These are phyloP conservation scores for Sequoia sempervirens DNA, from an alignment of 75 land plant species.

Conservation along the genomic window DNA sequence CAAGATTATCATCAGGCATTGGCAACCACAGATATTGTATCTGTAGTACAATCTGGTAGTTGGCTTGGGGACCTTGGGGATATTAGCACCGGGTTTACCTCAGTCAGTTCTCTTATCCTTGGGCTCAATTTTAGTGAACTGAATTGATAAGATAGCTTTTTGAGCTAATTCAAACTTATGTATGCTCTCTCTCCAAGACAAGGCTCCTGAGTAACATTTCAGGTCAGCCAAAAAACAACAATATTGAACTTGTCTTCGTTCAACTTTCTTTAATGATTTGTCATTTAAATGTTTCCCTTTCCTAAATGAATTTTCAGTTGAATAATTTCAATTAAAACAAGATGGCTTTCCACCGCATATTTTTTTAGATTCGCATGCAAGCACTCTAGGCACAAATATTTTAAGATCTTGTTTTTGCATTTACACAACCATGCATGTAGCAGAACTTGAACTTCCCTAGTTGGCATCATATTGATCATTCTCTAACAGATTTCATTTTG, in stretches of 20 bases:
- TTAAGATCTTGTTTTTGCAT: neutral
- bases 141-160: neutral
- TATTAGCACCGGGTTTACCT: slow-evolving; percentile 90
- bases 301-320: neutral
- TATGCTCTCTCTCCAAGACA: neutral
- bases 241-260: neutral
- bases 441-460: neutral
- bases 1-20: slow-evolving; percentile 40
- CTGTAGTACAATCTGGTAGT: slow-evolving; percentile 24
- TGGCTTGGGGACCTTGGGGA: slow-evolving; percentile 68
- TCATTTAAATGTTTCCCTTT: neutral
- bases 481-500: neutral
- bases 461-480: neutral
- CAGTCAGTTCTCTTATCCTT: slow-evolving; percentile 41
- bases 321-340: neutral
- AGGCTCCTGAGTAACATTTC: neutral
- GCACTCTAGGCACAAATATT: neutral
- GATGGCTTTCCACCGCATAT: neutral
- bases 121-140: neutral
- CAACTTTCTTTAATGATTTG: neutral
- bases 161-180: neutral
- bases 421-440: neutral
- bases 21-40: slow-evolving; percentile 55
- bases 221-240: neutral
- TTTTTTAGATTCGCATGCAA: neutral